These are phyloP conservation scores for Claviceps sp. DNA, from an alignment of 2,329 filamentous ascomycete genomes.

Conservation along the genomic window DNA sequence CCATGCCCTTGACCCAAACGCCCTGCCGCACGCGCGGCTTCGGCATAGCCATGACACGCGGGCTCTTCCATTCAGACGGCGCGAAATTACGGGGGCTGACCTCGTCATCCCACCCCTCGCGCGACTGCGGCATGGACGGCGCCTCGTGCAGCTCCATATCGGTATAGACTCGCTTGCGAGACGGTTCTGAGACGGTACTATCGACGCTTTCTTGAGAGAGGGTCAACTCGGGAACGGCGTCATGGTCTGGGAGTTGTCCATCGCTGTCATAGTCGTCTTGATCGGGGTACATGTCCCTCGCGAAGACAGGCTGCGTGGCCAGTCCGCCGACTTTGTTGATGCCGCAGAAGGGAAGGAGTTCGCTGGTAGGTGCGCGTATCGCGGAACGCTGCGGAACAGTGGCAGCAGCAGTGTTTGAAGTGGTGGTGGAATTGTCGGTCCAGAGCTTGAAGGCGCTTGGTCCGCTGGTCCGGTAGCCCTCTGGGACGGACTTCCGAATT, in stretches of 20 bases:
- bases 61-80: slow-evolving; percentile 24
- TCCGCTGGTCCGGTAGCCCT: slow-evolving; percentile 72
- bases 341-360: slow-evolving; percentile 70
- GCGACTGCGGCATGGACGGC: background rate
- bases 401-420: background rate
- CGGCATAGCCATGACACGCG: slow-evolving; percentile 37
- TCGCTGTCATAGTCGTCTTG: slow-evolving; percentile 16
- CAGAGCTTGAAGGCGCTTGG: slow-evolving; percentile 40
- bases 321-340: slow-evolving; percentile 62
- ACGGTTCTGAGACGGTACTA: slow-evolving; percentile 17
- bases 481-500: slow-evolving; percentile 79
- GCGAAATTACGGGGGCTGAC: slow-evolving; percentile 26
- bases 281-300: slow-evolving; percentile 7
- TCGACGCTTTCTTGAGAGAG: slow-evolving; percentile 42
- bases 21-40: slow-evolving; percentile 17
- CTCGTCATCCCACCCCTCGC: slow-evolving; percentile 22
- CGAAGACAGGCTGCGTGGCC: slow-evolving; percentile 39
- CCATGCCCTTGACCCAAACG: slow-evolving; percentile 12
- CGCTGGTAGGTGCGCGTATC: slow-evolving; percentile 28
- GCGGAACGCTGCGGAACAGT: slow-evolving; percentile 3
- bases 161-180: slow-evolving; percentile 35
- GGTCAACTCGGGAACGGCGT: slow-evolving; percentile 33
- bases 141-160: slow-evolving; percentile 26
- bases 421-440: slow-evolving; percentile 18
- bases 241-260: slow-evolving; percentile 17